Base-by-base conservation (phyloP, 192 early-diverging fungal genomes). In the Umbelopsis isabellina region DNA sequence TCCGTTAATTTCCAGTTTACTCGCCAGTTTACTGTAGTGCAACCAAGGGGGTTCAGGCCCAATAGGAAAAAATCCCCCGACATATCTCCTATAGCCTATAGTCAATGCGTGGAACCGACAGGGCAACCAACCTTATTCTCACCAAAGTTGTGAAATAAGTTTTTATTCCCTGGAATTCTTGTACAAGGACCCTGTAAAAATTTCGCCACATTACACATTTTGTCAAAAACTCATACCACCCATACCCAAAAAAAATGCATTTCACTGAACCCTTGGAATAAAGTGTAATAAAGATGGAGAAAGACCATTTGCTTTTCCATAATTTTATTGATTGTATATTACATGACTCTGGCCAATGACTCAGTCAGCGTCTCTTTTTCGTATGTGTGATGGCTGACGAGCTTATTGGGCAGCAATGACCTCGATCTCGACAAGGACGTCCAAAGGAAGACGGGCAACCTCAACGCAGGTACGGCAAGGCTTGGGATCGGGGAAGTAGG, bases 361-460 rank as follows among this genome's bases (percentile, higher is more conserved):
- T 21, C 15, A 21, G 18, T 49, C 48, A 49, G 48, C 20, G 11
- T 49, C 6, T 61, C 30, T 61, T 61, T 61, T 61, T 61, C 37
- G 30, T 30, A 18, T 30, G 5, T 67, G 10, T 18, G 27, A 35
- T 67, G 44, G 41, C 0, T 46, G 35, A 3, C 27, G 6, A 27
- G 23, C 15, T 44, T 70, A 70, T 52, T 70, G 68, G 44, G 68
- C 68, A 45, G 93, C 95, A 71, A 95, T 88, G 53, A 88, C 90
- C 75, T 97, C 95, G 67, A 97, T 94, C 83, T 97, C 95, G 44
- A 97, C 93, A 72, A 91, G 79, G 35, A 93, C 92, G 79, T 91
- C 91, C 74, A 91, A 85, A 37, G 95, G 95, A 37, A 97, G 87
- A 69, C 92, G 86, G 64, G 92, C 93, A 33, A 95, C 96, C 79